phyloP scores from a whole-genome alignment of 176 grass and related monocot genomes.

The Pontederia paniculata region DNA sequence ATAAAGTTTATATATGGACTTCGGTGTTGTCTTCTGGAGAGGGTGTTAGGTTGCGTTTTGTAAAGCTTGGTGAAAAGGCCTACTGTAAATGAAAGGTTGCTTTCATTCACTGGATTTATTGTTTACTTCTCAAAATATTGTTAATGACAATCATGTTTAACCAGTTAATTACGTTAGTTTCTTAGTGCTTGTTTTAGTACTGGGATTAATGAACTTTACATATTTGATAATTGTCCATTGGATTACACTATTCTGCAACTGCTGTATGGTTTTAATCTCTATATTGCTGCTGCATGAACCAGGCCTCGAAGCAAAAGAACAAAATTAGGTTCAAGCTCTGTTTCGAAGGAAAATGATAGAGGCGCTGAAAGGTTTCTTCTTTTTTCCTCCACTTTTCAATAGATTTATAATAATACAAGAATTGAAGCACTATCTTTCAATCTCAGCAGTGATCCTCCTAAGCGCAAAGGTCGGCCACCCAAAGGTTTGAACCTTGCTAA shows the following conservation, averaged over 20 bases:
- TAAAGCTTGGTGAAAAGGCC: too few species aligned
- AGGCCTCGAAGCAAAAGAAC: conserved; percentile 27
- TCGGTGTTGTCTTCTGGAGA: too few species aligned
- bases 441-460: not conserved
- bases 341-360: conserved; percentile 19
- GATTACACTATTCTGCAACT: conserved; percentile 10
- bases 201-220: not conserved
- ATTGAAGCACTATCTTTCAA: not conserved
- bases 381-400: not conserved
- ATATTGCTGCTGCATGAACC: conserved; percentile 18
- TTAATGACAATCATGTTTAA: not conserved
- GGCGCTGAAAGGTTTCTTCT: conserved; percentile 14
- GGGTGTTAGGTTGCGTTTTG: too few species aligned
- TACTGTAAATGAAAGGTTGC: too few species aligned
- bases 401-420: not conserved
- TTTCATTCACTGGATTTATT: too few species aligned
- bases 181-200: not conserved
- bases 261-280: too few species aligned
- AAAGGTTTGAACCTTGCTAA: not conserved
- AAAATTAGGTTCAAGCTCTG: conserved; percentile 8
- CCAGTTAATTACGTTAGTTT: not conserved
- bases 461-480: not conserved
- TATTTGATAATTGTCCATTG: not conserved
- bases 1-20: too few species aligned
- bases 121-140: too few species aligned